phyloP scores from a whole-genome alignment of 352 stramenopile species.

The Pythium dissimile region DNA sequence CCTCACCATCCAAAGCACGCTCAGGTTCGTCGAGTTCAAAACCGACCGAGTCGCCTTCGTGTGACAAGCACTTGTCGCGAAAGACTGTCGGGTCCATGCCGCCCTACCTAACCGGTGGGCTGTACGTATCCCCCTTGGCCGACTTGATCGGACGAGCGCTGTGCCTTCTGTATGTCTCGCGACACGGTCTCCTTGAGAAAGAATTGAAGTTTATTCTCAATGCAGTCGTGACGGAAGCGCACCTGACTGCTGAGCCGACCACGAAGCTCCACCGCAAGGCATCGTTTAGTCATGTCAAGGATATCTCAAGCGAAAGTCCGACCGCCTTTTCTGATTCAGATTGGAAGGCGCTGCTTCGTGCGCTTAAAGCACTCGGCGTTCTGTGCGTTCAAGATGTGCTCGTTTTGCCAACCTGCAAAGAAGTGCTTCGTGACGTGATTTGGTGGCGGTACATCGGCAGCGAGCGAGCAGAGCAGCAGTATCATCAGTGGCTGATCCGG shows the following conservation, averaged over 20 bases:
- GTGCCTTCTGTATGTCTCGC: conserved; percentile 84
- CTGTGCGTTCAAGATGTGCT: conserved; percentile 86
- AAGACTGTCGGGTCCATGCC: conserved; percentile 23
- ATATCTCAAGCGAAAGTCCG: conserved; percentile 22
- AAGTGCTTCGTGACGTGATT: conserved; percentile 85
- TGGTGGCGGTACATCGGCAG: conserved; percentile 85
- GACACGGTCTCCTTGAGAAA: conserved; percentile 85
- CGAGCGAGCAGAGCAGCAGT: conserved; percentile 59
- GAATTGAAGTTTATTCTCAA: conserved; percentile 84
- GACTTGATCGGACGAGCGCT: conserved; percentile 76
- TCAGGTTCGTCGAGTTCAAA: neutral
- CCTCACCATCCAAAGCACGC: neutral
- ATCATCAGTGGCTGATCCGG: conserved; percentile 81
- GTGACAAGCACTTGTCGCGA: conserved; percentile 19
- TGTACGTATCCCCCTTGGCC: conserved; percentile 48
- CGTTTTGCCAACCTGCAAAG: conserved; percentile 85
- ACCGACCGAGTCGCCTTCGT: neutral
- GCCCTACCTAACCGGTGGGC: conserved; percentile 61
- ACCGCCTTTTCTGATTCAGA: conserved; percentile 62
- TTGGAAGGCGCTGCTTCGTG: conserved; percentile 72
- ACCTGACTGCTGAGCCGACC: conserved; percentile 5
- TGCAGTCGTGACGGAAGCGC: conserved; percentile 46
- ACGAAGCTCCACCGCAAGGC: conserved; percentile 25
- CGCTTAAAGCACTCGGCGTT: conserved; percentile 64
- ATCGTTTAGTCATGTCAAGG: conserved; percentile 31